Conservation (phyloP, 2,329 filamentous ascomycete species). For the Trichoderma arundinaceum region DNA sequence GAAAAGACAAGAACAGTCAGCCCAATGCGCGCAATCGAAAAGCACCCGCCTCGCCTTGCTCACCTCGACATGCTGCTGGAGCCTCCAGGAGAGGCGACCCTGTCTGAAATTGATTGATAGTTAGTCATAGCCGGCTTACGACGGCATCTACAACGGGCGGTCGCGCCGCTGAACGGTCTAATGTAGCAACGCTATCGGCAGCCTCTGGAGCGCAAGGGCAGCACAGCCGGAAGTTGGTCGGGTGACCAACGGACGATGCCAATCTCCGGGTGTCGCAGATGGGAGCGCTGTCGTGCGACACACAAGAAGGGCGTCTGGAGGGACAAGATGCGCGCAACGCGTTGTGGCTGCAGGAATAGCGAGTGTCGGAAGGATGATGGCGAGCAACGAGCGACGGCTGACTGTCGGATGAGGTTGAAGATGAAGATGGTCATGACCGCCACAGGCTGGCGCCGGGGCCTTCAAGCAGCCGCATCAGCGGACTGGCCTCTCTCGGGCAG, state of each 20-base stretch:
- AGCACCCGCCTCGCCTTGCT: background rate
- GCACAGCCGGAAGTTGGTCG: slow-evolving; percentile 18
- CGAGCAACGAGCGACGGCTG: slow-evolving; percentile 20
- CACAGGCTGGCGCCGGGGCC: slow-evolving; percentile 9
- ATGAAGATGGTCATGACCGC: background rate
- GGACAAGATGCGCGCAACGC: background rate
- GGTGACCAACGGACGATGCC: slow-evolving; percentile 24
- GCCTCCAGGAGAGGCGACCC: slow-evolving; percentile 48
- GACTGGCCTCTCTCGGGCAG: slow-evolving; percentile 8
- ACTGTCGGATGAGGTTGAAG: slow-evolving; percentile 5
- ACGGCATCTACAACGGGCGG: background rate
- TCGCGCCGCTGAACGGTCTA: slow-evolving; percentile 8
- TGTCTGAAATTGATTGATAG: slow-evolving; percentile 60
- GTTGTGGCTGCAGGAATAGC: slow-evolving; percentile 5
- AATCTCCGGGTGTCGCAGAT: slow-evolving; percentile 10
- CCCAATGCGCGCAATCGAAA: background rate
- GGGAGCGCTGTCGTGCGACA: slow-evolving; percentile 18
- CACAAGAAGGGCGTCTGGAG: background rate
- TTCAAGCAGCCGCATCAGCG: background rate
- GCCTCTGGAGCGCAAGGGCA: slow-evolving; percentile 1
- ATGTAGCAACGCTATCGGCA: slow-evolving; percentile 12
- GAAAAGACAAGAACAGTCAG: slow-evolving; percentile 5
- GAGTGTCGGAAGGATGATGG: slow-evolving; percentile 19
- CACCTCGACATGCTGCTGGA: slow-evolving; percentile 59
- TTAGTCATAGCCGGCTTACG: slow-evolving; percentile 55